Percentiles rank a stretch among this genome's conserved stretches.
Conservation (phyloP, 441 rosid species). For the Arabidopsis hybrid region DNA sequence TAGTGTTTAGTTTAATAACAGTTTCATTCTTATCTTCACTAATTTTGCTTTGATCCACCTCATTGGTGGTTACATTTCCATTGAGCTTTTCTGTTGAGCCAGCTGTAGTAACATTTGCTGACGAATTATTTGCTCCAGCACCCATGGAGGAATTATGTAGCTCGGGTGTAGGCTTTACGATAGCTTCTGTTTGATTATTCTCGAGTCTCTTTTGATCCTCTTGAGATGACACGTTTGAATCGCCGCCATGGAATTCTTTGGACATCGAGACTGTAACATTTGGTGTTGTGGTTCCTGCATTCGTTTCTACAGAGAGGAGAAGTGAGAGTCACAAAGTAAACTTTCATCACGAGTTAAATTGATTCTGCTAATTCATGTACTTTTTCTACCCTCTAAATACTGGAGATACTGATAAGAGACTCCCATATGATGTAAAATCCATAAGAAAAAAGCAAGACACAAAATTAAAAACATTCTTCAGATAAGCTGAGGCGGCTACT, state of each 20-base stretch:
- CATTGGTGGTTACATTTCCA: slow-evolving; percentile 46
- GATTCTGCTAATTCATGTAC: slow-evolving; percentile 30
- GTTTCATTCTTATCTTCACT: slow-evolving; percentile 49
- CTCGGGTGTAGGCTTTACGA: slow-evolving; percentile 51
- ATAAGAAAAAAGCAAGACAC: slow-evolving; percentile 18
- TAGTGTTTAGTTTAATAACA: slow-evolving; percentile 54
- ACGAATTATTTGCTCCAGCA: slow-evolving; percentile 41
- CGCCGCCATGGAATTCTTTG: slow-evolving; percentile 44
- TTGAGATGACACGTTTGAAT: slow-evolving; percentile 49
- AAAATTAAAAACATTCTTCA: slow-evolving; percentile 12
- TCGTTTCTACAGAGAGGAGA: slow-evolving; percentile 57
- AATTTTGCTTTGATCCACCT: slow-evolving; percentile 51
- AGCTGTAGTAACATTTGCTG: slow-evolving; percentile 51
- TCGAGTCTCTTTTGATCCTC: slow-evolving; percentile 52
- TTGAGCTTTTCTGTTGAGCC: slow-evolving; percentile 45
- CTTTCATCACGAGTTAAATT: slow-evolving; percentile 25
- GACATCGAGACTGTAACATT: slow-evolving; percentile 48
- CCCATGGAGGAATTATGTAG: slow-evolving; percentile 48
- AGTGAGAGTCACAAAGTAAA: slow-evolving; percentile 35
- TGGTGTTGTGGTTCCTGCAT: slow-evolving; percentile 56
- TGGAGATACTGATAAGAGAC: slow-evolving; percentile 13
- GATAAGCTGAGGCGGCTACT: slow-evolving; percentile 21
- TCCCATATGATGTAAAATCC: slow-evolving; percentile 13
- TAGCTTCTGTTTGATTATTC: slow-evolving; percentile 52
- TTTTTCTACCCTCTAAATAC: slow-evolving; percentile 19